These are phyloP conservation scores for Plasmodium ovale DNA, from an alignment of 169 alveolate species.

Conservation along the genomic window DNA sequence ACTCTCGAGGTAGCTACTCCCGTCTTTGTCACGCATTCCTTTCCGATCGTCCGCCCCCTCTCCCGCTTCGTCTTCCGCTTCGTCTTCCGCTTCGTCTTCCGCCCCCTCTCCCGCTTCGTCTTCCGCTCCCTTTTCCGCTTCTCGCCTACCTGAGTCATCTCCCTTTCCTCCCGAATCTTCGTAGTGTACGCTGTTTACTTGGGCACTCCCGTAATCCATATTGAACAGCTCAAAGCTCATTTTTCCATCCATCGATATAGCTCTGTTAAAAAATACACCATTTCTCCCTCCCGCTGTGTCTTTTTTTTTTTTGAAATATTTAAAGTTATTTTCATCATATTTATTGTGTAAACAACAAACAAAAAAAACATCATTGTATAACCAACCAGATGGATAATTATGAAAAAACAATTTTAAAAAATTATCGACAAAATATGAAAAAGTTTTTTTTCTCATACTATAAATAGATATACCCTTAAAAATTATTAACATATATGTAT, in stretches of 20 bases:
- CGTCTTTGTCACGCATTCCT: background rate
- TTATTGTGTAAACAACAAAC: slow-evolving; percentile 64
- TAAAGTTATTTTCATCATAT: slow-evolving; percentile 72
- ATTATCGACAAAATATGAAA: slow-evolving; percentile 73
- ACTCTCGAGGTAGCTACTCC: background rate
- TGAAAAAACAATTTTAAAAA: slow-evolving; percentile 58
- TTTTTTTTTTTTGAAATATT: slow-evolving; percentile 37
- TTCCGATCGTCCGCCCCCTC: background rate
- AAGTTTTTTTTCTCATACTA: slow-evolving; percentile 38
- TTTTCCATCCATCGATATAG: background rate
- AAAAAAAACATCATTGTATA: slow-evolving; percentile 52
- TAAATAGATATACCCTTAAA: slow-evolving; percentile 54
- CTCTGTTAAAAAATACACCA: background rate
- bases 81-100: background rate
- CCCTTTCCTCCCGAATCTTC: background rate
- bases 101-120: background rate
- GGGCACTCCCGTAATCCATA: slow-evolving; percentile 28
- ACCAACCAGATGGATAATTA: slow-evolving; percentile 74
- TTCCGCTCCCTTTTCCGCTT: background rate
- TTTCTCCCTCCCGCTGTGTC: background rate
- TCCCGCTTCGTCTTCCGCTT: background rate
- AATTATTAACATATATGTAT: slow-evolving; percentile 45
- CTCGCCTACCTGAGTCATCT: background rate
- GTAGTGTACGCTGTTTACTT: background rate
- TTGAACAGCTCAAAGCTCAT: slow-evolving; percentile 24